Base-by-base conservation (phyloP, 352 stramenopile species). In the Blastocystis hominis region DNA sequence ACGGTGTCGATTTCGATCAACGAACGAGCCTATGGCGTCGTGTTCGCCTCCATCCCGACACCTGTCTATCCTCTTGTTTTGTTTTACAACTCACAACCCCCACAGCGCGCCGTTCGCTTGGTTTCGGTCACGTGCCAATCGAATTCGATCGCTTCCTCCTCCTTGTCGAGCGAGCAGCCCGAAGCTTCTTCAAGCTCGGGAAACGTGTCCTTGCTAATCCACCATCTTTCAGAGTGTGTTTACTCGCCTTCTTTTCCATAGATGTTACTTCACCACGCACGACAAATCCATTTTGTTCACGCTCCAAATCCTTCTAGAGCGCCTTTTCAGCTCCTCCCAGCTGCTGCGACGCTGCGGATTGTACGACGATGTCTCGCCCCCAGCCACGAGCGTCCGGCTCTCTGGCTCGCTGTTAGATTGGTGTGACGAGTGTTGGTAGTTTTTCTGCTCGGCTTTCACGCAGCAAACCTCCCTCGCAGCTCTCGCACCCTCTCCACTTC, bases 11-110 rank as follows among this genome's bases (percentile, higher is more conserved):
- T 87, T 34, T 2, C 10, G 6, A 64, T 87, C 40, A 87, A 87
- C 36, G 44, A 78, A 17, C 38, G 17, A 17, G 34, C 24, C 46
- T 78, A 76, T 59, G 77, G 77, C 24, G 34, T 77, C 36, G 77
- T 87, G 6, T 87, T 87, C 54, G 5, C 10, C 3, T 53, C 54
- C 9, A n/a, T 84, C 15, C 72, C 72, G 5, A 24, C 47, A 4
- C 47, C 53, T 17, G 34, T 84, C 20, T 40, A 69, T 46, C 34
- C 55, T 34, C 62, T 56, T 46, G 72, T 68, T 64, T 53, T 84
- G 13, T 84, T 84, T 34, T 84, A 84, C 36, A 84, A 84, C 55
- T 69, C n/a, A 0, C 72, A 84, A n/a, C 72, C 72, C 38, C 72
- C 72, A 38, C 72, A 84, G 56, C 50, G 72, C 34, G 34, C 47